Evolutionary conservation across 306 rosid species (phyloP).

Genomic region (Quercus rubra): DNA sequence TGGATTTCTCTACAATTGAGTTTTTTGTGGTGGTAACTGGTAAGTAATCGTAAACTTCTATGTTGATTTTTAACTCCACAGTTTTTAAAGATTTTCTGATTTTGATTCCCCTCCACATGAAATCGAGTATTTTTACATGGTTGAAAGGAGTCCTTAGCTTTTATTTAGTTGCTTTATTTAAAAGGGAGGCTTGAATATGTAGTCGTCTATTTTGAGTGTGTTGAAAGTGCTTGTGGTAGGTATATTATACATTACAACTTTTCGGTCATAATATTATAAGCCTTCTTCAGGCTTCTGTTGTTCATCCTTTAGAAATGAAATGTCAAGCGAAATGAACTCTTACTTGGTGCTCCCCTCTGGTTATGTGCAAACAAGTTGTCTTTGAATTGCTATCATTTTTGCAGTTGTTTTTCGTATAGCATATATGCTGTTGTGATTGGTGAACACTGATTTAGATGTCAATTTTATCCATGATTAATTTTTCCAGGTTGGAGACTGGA

Average conservation of each 20-base stretch:
- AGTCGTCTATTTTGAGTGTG: not conserved
- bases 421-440: not conserved
- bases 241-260: not conserved
- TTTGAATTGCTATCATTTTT: not conserved
- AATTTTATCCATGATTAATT: slow-evolving; percentile 19
- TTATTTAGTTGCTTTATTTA: not conserved
- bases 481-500: slow-evolving; percentile 85
- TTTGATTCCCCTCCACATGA: not conserved
- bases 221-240: slow-evolving; percentile 11
- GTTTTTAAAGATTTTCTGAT: not conserved
- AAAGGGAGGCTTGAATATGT: not conserved
- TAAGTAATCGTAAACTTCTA: no score
- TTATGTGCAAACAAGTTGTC: not conserved
- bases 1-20: no score
- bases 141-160: not conserved
- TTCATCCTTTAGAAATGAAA: slow-evolving; percentile 3
- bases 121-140: not conserved
- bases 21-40: no score
- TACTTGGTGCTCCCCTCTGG: not conserved
- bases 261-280: not conserved
- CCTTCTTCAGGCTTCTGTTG: slow-evolving; percentile 1
- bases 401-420: not conserved
- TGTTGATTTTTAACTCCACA: not conserved
- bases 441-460: not conserved
- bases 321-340: slow-evolving; percentile 1